Evolutionary conservation across 257 asterid genomes (phyloP).

Genomic region (Nyctanthes arbortristis): DNA sequence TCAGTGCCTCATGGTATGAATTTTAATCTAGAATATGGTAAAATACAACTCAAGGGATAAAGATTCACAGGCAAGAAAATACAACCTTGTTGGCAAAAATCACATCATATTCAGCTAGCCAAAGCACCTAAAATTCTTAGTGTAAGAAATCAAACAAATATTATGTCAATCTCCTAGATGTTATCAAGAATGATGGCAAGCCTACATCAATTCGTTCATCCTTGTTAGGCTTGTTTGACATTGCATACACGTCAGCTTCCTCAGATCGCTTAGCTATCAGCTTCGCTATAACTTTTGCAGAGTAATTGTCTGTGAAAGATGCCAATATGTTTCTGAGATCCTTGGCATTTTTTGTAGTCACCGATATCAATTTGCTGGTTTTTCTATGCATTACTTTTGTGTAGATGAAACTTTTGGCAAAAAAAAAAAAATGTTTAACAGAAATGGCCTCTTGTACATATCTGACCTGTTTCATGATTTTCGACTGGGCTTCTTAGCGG

Average conservation of each 20-base stretch:
- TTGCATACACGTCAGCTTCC: constrained; percentile 92
- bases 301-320: constrained; percentile 74
- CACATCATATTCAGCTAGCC: constrained; percentile 7
- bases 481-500: constrained; percentile 74
- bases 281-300: constrained; percentile 75
- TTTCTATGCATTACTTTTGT: constrained; percentile 94
- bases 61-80: neutral
- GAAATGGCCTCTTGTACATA: constrained; percentile 95
- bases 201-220: constrained; percentile 75
- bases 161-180: constrained; percentile 72
- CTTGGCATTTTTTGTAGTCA: constrained; percentile 84
- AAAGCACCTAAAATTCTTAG: constrained; percentile 2
- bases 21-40: no score
- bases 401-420: constrained; percentile 76
- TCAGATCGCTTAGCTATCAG: constrained; percentile 88
- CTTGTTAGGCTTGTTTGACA: constrained; percentile 71
- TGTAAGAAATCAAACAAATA: constrained; percentile 49
- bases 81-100: neutral
- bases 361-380: constrained; percentile 94
- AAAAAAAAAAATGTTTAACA: constrained; percentile 82
- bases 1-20: no score
- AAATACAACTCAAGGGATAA: neutral
- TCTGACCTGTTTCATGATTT: constrained; percentile 98
- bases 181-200: constrained; percentile 84
- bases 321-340: constrained; percentile 86